These are phyloP conservation scores for Beauveria varroae DNA, from an alignment of 2,329 filamentous ascomycete genomes.

Conservation along the genomic window DNA sequence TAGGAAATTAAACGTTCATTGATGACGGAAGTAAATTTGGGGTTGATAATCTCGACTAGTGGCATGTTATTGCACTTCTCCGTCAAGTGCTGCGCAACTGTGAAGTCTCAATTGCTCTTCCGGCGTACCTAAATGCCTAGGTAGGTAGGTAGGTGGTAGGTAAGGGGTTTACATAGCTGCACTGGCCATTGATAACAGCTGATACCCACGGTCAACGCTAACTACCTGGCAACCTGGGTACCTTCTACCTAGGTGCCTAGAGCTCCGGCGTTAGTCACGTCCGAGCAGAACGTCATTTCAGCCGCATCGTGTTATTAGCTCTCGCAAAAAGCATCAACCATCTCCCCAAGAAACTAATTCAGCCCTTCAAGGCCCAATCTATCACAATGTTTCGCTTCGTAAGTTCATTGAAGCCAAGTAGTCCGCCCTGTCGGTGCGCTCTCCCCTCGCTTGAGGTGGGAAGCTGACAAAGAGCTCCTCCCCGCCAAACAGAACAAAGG, in stretches of 20 bases:
- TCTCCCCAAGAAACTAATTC: background rate
- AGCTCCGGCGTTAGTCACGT: background rate
- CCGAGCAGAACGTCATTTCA: background rate
- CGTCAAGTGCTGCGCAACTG: too few relatives aligned
- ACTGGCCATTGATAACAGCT: too few relatives aligned
- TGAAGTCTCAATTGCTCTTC: too few relatives aligned
- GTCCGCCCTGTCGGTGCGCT: background rate
- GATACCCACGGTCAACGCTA: background rate
- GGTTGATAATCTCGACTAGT: too few relatives aligned
- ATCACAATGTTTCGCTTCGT: slow-evolving; percentile 41
- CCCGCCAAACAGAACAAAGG: slow-evolving; percentile 55
- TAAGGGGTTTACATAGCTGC: too few relatives aligned
- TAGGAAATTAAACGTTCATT: too few relatives aligned
- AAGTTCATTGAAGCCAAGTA: slow-evolving; percentile 18
- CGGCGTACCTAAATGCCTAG: too few relatives aligned
- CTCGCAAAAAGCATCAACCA: background rate
- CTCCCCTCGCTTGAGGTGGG: background rate
- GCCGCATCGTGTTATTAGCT: background rate
- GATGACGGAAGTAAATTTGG: too few relatives aligned
- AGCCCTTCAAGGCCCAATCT: background rate
- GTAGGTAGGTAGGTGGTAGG: too few relatives aligned
- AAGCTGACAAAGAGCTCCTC: background rate
- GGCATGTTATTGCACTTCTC: too few relatives aligned
- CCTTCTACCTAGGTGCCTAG: background rate
- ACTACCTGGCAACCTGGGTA: too few relatives aligned